Base-by-base conservation (phyloP, 768 basidiomycete genomes). In the Naganishia friedmannii region DNA sequence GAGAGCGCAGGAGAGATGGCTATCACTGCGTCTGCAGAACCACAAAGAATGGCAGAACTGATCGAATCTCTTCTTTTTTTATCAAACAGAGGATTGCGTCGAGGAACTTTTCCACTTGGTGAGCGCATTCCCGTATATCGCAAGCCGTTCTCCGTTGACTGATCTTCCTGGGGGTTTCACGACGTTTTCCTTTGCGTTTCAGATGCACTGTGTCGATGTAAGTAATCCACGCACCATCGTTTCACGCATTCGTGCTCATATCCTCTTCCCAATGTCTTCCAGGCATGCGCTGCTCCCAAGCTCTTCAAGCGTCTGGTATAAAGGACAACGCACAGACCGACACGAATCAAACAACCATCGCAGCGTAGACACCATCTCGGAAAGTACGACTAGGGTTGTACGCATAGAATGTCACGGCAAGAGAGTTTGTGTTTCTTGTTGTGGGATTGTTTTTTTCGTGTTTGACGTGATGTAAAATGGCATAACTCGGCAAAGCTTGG, bases 171-270 rank as follows among this genome's bases (percentile, higher is more conserved):
- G n/a, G n/a, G n/a, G n/a, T 66, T 26, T 53, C 29, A 29, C 34
- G 32, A 65, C 23, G 32, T 69, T 32, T n/a, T 60, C 31, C 67
- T 2, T 68, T 26, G 37, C 31, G 42, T 28, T 19, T 58, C 55
- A 72, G 88, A 93, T 93, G 91, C 93, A 93, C 84, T 93, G 91
- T 77, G 90, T 88, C 67, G 91, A 93, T 74, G 57, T 58, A 37
- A 58, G 57, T 58, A 23, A 32, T 21, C 32, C 21, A 15, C 10
- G 8, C 32, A 91, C 92, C 83, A 69, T n/a, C 89, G 31, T 34
- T 12, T 45, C 42, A 23, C 68, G 2, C 68, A 75, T 67, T 73
- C 67, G 53, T 13, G 70, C 56, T 34, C 34, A 73, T 31, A 19
- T 19, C 28, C 42, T n/a, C n/a, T 32, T 32, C 67, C 5, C 29